Evolutionary conservation across 108 stramenopile genomes (phyloP).

Genomic region (Cyclotella kingstonii): DNA sequence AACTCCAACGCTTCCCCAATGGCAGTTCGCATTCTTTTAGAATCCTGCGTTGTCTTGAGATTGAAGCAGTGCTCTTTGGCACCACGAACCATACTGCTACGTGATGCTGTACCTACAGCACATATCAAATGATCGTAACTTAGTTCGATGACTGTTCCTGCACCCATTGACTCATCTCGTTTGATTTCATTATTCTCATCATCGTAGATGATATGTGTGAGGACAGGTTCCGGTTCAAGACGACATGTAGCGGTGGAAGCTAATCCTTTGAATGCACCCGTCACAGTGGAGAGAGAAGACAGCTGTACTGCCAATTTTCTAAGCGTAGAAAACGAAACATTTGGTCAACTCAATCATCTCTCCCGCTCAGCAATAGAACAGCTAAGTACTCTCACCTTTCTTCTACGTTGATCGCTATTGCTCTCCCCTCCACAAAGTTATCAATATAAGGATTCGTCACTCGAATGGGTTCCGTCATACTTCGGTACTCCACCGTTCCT

Average conservation of each 20-base stretch:
- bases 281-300: conserved; percentile 35
- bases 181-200: conserved; percentile 16
- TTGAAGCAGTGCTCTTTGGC: conserved; percentile 50
- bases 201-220: conserved; percentile 18
- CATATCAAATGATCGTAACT: conserved; percentile 53
- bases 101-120: conserved; percentile 48
- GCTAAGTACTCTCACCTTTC: conserved; percentile 29
- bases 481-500: conserved; percentile 68
- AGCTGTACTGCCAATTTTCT: conserved; percentile 34
- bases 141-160: conserved; percentile 41
- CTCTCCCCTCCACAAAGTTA: conserved; percentile 50
- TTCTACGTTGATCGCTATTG: conserved; percentile 40
- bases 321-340: not conserved
- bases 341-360: not conserved
- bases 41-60: conserved; percentile 49
- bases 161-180: conserved; percentile 28
- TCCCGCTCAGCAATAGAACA: not conserved
- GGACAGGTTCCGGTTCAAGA: conserved; percentile 38
- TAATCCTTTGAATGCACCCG: conserved; percentile 40
- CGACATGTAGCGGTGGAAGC: conserved; percentile 30
- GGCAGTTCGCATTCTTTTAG: conserved; percentile 44
- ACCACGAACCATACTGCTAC: conserved; percentile 42
- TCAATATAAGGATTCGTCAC: conserved; percentile 44
- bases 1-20: conserved; percentile 50
- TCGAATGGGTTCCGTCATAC: conserved; percentile 72